These are phyloP conservation scores for Trichophyton mentagrophytes DNA, from an alignment of 2,329 filamentous ascomycete genomes.

Conservation along the genomic window DNA sequence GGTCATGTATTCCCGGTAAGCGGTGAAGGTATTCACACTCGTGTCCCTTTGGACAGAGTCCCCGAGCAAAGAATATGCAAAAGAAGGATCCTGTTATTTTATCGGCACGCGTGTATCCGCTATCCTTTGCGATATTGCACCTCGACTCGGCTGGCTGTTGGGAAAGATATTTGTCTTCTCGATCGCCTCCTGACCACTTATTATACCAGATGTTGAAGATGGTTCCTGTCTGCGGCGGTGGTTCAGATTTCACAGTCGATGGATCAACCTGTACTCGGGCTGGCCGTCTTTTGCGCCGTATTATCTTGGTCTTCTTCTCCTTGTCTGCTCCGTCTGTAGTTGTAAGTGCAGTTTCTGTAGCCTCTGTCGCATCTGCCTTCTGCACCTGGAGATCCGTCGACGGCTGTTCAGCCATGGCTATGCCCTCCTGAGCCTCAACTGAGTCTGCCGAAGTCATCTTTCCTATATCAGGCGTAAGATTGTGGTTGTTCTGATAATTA, in stretches of 20 bases:
- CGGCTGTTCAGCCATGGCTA: neutral
- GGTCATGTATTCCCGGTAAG: conserved; percentile 70
- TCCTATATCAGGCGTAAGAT: neutral
- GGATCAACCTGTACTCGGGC: conserved; percentile 86
- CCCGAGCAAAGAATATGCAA: conserved; percentile 82
- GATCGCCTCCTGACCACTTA: conserved; percentile 92
- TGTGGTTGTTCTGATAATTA: neutral
- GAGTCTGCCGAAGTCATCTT: conserved; percentile 11
- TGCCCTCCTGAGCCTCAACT: conserved; percentile 5
- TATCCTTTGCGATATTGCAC: conserved; percentile 72
- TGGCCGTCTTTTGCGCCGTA: conserved; percentile 78
- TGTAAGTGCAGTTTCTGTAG: conserved; percentile 14
- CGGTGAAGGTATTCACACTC: conserved; percentile 93
- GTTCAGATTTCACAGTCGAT: conserved; percentile 66
- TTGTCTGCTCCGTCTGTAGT: conserved; percentile 22
- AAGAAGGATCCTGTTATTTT: conserved; percentile 71
- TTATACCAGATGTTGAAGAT: conserved; percentile 99
- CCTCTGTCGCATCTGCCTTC: conserved; percentile 9
- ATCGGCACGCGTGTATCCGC: conserved; percentile 67
- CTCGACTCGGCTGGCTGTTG: conserved; percentile 71
- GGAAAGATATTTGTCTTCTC: conserved; percentile 78
- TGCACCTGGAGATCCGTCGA: neutral
- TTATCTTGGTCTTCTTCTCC: conserved; percentile 65
- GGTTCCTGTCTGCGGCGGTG: conserved; percentile 81
- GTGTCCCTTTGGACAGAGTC: conserved; percentile 67